phyloP scores from a whole-genome alignment of 192 early-diverging fungal genomes.

The Thamnidium elegans region DNA sequence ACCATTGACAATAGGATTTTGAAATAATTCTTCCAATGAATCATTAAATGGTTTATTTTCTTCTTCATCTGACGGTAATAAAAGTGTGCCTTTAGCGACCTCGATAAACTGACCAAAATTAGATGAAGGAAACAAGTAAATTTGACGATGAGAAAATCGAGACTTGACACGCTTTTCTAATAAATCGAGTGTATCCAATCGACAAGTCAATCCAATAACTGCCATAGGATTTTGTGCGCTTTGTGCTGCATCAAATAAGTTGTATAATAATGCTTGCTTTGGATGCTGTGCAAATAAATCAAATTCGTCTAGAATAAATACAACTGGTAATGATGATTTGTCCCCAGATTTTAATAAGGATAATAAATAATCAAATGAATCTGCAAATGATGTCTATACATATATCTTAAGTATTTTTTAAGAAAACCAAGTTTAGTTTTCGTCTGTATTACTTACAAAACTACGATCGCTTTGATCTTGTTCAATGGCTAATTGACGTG shows the following conservation, averaged over 20 bases:
- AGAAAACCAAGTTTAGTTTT: too few species aligned
- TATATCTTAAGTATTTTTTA: too few species aligned
- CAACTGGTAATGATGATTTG: constrained; percentile 55
- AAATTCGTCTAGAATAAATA: constrained; percentile 93
- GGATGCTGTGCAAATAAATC: constrained; percentile 88
- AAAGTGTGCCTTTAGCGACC: constrained; percentile 54
- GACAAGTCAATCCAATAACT: constrained; percentile 81
- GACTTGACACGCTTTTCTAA: constrained; percentile 95
- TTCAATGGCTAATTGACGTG: constrained; percentile 67
- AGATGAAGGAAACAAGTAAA: constrained; percentile 62
- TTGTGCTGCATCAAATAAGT: constrained; percentile 88
- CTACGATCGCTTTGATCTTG: constrained; percentile 39
- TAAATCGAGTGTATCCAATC: constrained; percentile 77
- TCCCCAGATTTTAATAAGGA: constrained; percentile 59
- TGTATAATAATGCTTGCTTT: constrained; percentile 93
- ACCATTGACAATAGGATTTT: constrained; percentile 38
- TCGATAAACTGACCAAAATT: constrained; percentile 55
- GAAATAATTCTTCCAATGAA: constrained; percentile 43
- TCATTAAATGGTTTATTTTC: constrained; percentile 50
- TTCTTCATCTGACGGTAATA: constrained; percentile 19
- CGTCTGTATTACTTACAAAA: constrained; percentile 5
- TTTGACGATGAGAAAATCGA: constrained; percentile 85
- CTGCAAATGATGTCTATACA: constrained; percentile 64
- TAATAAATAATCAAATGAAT: constrained; percentile 64
- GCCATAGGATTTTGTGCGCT: constrained; percentile 80